Base-by-base conservation (phyloP, 805 yeast species). In the Barnettozyma sp. region DNA sequence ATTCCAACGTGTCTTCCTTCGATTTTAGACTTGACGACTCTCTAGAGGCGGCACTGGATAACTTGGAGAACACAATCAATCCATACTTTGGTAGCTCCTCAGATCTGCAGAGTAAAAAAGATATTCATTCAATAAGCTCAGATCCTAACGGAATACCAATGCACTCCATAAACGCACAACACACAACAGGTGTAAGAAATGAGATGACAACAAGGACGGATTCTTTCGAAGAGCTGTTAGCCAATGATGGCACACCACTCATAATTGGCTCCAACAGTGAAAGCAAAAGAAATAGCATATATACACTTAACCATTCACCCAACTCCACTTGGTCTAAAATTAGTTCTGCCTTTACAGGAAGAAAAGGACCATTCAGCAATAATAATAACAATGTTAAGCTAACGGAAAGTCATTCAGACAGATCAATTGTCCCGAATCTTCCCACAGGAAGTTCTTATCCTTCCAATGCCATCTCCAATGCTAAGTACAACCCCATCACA, bases 401-500 rank as follows among this genome's bases (percentile, higher is more conserved):
- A 30, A 52, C 54, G 3, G 57, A 56, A 16, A 46, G 53, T 22
- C 52, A 56, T 40, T 40, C 46, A 2, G 70, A 65, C 42, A 56
- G 72, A 47, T 63, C 62, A 30, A 59, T 68, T 3, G 63, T 63
- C 42, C 70, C 71, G 4, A 62, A 61, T 16, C 59, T 66, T 22
- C 65, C 70, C 2, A 19, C 32, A 4, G 60, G 59, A 6, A 40
- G 55, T 32, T 55, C 48, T 32, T 65, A 62, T 38, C 65, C 92
- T 2, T 62, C 85, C 10, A 92, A 92, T 56, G 84, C 92, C 6
- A 73, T 92, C 11, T 83, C 95, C 31, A 92, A 92, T 59, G 97
- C 98, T 16, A 90, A 88, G 60, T 92, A 92, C 61, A 84, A 84
- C 49, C 84, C 92, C 3, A 55, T 86, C 24, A 78, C 95, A 2